Evolutionary conservation across 2,329 filamentous ascomycete species (phyloP).

Genomic region (Fusarium stilboides): DNA sequence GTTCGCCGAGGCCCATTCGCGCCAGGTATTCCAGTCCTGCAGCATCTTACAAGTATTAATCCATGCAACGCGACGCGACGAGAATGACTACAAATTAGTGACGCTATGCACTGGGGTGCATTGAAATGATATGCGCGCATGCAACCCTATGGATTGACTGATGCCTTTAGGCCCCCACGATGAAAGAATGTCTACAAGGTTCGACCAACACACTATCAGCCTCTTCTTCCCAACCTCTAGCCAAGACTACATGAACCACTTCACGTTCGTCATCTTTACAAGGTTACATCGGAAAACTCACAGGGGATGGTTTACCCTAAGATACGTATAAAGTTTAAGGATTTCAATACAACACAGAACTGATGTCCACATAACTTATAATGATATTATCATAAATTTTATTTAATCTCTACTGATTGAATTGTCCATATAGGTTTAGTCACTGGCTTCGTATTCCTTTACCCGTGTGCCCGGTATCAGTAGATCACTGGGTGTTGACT

Average conservation of each 20-base stretch:
- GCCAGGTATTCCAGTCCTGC: background rate
- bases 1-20: background rate
- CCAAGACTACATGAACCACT: background rate
- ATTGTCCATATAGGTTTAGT: too few species aligned
- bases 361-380: too few species aligned
- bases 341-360: too few species aligned
- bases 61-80: constrained; percentile 10
- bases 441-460: too few species aligned
- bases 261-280: background rate
- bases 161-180: constrained; percentile 11
- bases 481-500: constrained; percentile 26
- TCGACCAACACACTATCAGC: constrained; percentile 3
- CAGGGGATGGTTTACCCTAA: background rate
- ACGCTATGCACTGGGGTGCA: constrained; percentile 17
- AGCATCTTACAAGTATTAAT: constrained; percentile 14
- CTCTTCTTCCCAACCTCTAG: background rate
- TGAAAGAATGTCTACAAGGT: background rate
- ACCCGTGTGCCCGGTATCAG: background rate
- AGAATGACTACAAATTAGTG: constrained; percentile 12
- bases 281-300: background rate
- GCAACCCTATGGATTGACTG: constrained; percentile 17
- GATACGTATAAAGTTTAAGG: background rate
- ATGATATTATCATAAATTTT: too few species aligned
- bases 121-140: constrained; percentile 25
- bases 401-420: too few species aligned